These are phyloP conservation scores for Saccharomycopsis sp. DNA, from an alignment of 805 yeast genomes.

Conservation along the genomic window DNA sequence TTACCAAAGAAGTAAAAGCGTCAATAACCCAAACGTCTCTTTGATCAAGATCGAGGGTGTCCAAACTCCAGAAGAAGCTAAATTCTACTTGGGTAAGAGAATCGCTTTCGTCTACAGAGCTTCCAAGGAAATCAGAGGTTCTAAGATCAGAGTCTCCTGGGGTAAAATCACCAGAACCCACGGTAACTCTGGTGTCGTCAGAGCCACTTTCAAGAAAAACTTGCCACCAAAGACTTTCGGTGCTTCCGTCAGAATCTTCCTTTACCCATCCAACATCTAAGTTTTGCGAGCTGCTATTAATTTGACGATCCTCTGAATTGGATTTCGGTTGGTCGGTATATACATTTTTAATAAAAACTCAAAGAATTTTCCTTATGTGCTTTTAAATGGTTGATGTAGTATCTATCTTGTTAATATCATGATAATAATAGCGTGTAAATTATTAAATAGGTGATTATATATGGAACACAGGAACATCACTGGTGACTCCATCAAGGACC, in stretches of 20 bases:
- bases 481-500: conserved; percentile 63
- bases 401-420: not conserved
- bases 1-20: conserved; percentile 99
- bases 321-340: not conserved
- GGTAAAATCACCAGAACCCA: conserved; percentile 98
- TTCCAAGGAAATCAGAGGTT: conserved; percentile 94
- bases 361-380: not conserved
- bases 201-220: conserved; percentile 99
- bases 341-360: not conserved
- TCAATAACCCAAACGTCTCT: conserved; percentile 96
- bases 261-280: conserved; percentile 99
- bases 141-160: conserved; percentile 99
- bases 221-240: conserved; percentile 99
- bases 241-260: conserved; percentile 99
- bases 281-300: conserved; percentile 19
- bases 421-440: too few relatives aligned
- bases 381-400: not conserved
- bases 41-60: conserved; percentile 97
- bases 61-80: conserved; percentile 83
- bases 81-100: conserved; percentile 99
- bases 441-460: conserved; percentile 7
- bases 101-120: conserved; percentile 99
- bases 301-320: not conserved
- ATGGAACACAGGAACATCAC: conserved; percentile 62
- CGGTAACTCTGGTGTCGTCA: conserved; percentile 97